A percentile compares a stretch with the other conserved stretches of the same genome.
Evolutionary conservation across 2,329 filamentous ascomycete genomes (phyloP).

Genomic region (Penicillium paneum): DNA sequence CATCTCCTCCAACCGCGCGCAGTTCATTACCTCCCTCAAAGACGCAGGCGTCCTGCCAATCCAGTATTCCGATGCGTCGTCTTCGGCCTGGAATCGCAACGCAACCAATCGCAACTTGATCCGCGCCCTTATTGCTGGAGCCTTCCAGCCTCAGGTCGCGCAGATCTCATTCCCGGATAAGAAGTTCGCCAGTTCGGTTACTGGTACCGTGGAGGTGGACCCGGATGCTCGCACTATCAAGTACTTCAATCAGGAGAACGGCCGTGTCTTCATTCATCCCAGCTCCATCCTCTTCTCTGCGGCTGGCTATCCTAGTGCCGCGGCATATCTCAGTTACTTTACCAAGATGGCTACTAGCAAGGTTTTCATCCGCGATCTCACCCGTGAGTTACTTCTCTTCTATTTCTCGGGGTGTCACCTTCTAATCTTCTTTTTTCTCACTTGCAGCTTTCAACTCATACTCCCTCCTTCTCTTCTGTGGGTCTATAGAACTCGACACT

Average conservation of each 20-base stretch:
- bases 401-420: not conserved
- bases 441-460: slow-evolving; percentile 73
- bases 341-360: slow-evolving; percentile 89
- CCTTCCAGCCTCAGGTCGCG: slow-evolving; percentile 81
- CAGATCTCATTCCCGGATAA: slow-evolving; percentile 92
- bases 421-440: slow-evolving; percentile 1
- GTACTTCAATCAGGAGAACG: slow-evolving; percentile 83
- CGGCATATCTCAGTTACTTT: slow-evolving; percentile 83
- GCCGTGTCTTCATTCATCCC: slow-evolving; percentile 89
- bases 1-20: slow-evolving; percentile 78
- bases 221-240: slow-evolving; percentile 89
- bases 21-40: slow-evolving; percentile 80
- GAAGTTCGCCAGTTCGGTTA: slow-evolving; percentile 84
- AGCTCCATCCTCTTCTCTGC: slow-evolving; percentile 80
- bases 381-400: slow-evolving; percentile 59
- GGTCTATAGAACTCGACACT: slow-evolving; percentile 80
- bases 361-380: slow-evolving; percentile 85
- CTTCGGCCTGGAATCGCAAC: slow-evolving; percentile 30
- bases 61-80: slow-evolving; percentile 41
- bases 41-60: slow-evolving; percentile 75
- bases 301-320: slow-evolving; percentile 71
- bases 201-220: slow-evolving; percentile 87
- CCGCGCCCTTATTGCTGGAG: slow-evolving; percentile 67
- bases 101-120: slow-evolving; percentile 51
- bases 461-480: slow-evolving; percentile 81